These are phyloP conservation scores for Adansonia digitata DNA, from an alignment of 345 rosid genomes.

Conservation along the genomic window DNA sequence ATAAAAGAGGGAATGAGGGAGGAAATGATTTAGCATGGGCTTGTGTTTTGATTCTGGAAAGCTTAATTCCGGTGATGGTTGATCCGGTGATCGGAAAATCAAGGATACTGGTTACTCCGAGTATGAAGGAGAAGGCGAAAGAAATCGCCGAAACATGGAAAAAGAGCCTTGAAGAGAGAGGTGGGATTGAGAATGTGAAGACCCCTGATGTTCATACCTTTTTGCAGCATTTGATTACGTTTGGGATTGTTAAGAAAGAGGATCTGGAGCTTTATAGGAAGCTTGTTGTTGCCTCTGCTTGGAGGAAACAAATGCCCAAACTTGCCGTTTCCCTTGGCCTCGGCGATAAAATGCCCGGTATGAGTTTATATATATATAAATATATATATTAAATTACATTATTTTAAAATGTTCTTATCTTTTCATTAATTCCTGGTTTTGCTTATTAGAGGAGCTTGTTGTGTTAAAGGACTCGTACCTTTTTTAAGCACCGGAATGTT, in stretches of 20 bases:
- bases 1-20: constrained; percentile 47
- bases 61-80: constrained; percentile 76
- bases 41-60: constrained; percentile 82
- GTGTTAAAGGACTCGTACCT: not conserved
- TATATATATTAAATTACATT: not conserved
- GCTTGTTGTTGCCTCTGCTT: constrained; percentile 90
- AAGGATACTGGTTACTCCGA: constrained; percentile 71
- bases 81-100: constrained; percentile 88
- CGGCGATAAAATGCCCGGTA: constrained; percentile 96
- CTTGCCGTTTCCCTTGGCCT: constrained; percentile 91
- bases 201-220: constrained; percentile 98
- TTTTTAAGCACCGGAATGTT: not conserved
- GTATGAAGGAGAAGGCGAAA: constrained; percentile 62
- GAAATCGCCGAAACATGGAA: constrained; percentile 93
- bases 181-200: constrained; percentile 87
- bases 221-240: constrained; percentile 91
- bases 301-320: constrained; percentile 99
- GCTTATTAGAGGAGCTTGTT: not conserved
- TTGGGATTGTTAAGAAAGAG: constrained; percentile 75
- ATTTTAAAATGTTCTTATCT: not conserved
- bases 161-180: constrained; percentile 80
- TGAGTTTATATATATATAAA: no score
- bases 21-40: constrained; percentile 92
- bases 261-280: constrained; percentile 79
- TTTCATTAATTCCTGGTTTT: no score